Percentiles rank a stretch among this genome's conserved stretches.
These are phyloP conservation scores for Lecanosticta acicola DNA, from an alignment of 2,329 filamentous ascomycete genomes.

Conservation along the genomic window DNA sequence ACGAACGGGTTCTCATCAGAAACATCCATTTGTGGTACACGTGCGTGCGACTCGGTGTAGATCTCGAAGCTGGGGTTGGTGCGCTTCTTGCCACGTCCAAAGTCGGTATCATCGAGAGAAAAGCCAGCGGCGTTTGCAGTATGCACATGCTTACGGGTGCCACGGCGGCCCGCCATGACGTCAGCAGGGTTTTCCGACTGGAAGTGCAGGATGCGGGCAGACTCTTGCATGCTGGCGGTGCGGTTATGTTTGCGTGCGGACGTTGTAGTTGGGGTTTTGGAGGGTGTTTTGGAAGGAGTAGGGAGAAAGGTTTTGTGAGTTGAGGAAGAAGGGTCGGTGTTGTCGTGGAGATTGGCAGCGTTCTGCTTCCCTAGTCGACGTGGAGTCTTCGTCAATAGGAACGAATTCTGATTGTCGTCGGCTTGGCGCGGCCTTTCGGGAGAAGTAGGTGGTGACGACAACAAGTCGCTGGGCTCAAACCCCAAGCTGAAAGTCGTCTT, in stretches of 20 bases:
- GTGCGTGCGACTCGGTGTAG: constrained; percentile 74
- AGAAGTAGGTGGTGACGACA: neutral
- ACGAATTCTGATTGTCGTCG: constrained; percentile 3
- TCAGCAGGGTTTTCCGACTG: constrained; percentile 57
- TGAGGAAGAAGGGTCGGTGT: constrained; percentile 20
- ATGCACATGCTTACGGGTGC: neutral
- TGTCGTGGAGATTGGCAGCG: constrained; percentile 1
- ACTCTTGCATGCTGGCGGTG: constrained; percentile 39
- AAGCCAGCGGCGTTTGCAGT: constrained; percentile 42
- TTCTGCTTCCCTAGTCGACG: constrained; percentile 4
- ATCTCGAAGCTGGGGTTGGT: constrained; percentile 53
- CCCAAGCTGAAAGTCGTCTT: neutral
- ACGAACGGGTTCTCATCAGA: constrained; percentile 68
- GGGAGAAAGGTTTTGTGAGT: constrained; percentile 46
- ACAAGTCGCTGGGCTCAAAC: neutral
- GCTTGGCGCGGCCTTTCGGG: constrained; percentile 2
- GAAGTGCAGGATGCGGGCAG: constrained; percentile 48
- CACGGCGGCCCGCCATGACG: constrained; percentile 52
- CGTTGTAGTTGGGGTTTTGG: constrained; percentile 60
- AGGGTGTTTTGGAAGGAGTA: constrained; percentile 64
- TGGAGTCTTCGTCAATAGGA: neutral
- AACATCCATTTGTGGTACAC: constrained; percentile 61
- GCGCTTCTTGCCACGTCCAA: constrained; percentile 32
- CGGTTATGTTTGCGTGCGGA: constrained; percentile 46
- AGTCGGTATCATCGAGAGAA: constrained; percentile 45